A percentile compares a stretch with the other conserved stretches of the same genome.
These are phyloP conservation scores for Scenedesmus sp. DNA, from an alignment of 163 green algal genomes.

Conservation along the genomic window DNA sequence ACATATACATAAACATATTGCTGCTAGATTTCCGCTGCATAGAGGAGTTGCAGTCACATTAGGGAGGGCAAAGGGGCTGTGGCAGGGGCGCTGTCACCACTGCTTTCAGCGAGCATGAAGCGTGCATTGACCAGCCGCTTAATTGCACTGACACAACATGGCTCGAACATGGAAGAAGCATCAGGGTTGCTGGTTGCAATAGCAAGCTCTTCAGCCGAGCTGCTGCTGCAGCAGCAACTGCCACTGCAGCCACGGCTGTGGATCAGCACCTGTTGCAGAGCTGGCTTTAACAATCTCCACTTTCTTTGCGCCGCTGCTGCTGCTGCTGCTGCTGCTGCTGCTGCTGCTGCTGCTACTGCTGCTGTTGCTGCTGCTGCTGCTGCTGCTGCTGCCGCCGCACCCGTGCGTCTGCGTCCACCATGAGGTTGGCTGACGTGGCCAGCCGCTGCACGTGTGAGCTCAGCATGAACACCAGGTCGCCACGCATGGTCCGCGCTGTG, in stretches of 20 bases:
- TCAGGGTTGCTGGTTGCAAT: not conserved
- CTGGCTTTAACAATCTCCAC: too few relatives aligned
- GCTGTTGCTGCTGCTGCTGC: not conserved
- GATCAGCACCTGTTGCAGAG: not conserved
- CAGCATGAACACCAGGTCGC: constrained; percentile 70
- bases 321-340: not conserved
- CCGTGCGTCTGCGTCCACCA: constrained; percentile 58
- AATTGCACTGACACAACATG: too few relatives aligned
- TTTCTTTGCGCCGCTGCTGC: not conserved
- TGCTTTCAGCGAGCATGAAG: not conserved
- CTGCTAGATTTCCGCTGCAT: too few relatives aligned
- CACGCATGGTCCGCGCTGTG: constrained; percentile 69
- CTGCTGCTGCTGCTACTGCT: not conserved
- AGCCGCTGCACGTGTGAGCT: constrained; percentile 73
- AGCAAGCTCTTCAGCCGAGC: not conserved
- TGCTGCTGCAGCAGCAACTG: not conserved
- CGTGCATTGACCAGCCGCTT: not conserved
- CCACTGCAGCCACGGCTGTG: not conserved
- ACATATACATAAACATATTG: not conserved
- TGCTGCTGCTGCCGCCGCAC: constrained; percentile 21
- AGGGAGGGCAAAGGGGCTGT: not conserved
- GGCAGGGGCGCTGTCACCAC: not conserved
- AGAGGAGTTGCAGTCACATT: too few relatives aligned
- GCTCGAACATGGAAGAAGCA: too few relatives aligned
- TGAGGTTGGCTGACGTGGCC: constrained; percentile 65